Evolutionary conservation across 1,284 basidiomycete species (phyloP).

Genomic region (Fomitopsis palustris): DNA sequence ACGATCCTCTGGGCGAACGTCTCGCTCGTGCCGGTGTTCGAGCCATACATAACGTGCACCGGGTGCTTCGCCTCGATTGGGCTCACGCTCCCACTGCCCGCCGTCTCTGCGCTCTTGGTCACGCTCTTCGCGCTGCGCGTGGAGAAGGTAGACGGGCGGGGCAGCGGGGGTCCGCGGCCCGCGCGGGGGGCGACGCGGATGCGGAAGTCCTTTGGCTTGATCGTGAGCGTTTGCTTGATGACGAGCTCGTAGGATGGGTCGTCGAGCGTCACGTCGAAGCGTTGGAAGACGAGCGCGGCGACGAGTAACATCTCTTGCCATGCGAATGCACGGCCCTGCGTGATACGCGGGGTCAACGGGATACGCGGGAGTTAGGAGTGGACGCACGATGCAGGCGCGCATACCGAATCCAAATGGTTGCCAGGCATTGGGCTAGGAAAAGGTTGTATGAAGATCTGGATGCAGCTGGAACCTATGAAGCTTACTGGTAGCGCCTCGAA

Average conservation of each 20-base stretch:
- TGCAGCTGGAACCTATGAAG: neutral
- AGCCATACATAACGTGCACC: constrained; percentile 43
- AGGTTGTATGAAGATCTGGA: neutral
- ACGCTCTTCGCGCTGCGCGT: neutral
- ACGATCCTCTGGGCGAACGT: constrained; percentile 47
- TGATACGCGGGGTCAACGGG: neutral
- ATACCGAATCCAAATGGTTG: constrained; percentile 43
- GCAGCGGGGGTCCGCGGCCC: constrained; percentile 12
- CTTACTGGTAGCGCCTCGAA: constrained; percentile 41
- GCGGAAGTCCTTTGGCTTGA: constrained; percentile 43
- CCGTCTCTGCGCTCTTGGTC: neutral
- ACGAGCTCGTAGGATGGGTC: constrained; percentile 42
- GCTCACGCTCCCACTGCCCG: neutral
- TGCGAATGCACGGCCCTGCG: constrained; percentile 40
- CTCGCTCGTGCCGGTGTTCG: constrained; percentile 50
- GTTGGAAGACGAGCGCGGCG: constrained; percentile 38
- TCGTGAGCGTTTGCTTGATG: constrained; percentile 43
- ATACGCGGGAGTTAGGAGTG: neutral
- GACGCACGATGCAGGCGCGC: constrained; percentile 39
- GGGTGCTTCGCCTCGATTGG: constrained; percentile 18
- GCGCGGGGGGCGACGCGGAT: constrained; percentile 38
- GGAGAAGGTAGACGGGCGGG: constrained; percentile 13
- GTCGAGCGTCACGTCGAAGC: constrained; percentile 41
- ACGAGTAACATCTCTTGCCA: constrained; percentile 46
- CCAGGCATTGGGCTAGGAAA: constrained; percentile 38